These are phyloP conservation scores for Paramecium sonneborni DNA, from an alignment of 73 alveolate species.

Conservation along the genomic window DNA sequence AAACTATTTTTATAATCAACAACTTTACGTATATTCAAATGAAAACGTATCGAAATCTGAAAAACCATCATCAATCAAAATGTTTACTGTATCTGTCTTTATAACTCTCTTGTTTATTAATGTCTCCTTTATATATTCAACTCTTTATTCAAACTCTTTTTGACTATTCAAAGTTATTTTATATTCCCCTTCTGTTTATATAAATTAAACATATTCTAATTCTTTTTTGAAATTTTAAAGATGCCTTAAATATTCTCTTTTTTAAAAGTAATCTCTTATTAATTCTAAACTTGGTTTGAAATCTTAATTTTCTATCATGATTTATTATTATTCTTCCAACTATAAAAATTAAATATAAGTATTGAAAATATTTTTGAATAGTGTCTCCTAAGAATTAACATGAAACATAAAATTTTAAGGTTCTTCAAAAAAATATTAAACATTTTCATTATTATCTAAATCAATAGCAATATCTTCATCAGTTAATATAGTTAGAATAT, in stretches of 20 bases:
- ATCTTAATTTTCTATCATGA: background rate
- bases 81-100: background rate
- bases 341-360: background rate
- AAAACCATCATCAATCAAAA: background rate
- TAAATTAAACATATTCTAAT: background rate
- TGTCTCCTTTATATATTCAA: background rate
- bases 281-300: background rate
- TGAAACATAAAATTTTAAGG: background rate
- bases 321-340: background rate
- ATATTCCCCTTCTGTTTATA: background rate
- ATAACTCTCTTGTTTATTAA: background rate
- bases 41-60: background rate
- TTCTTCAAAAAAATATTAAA: background rate
- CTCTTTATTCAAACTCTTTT: background rate
- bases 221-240: background rate
- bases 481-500: background rate
- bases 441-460: background rate
- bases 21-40: background rate
- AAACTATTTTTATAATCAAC: background rate
- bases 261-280: background rate
- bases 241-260: background rate
- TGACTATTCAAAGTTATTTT: background rate
- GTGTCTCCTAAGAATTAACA: background rate
- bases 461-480: background rate
- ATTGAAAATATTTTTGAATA: background rate